Percentiles rank a stretch among this genome's conserved stretches.
Evolutionary conservation across 371 early-diverging fungal genomes (phyloP).

Genomic region (Mucor indicus): DNA sequence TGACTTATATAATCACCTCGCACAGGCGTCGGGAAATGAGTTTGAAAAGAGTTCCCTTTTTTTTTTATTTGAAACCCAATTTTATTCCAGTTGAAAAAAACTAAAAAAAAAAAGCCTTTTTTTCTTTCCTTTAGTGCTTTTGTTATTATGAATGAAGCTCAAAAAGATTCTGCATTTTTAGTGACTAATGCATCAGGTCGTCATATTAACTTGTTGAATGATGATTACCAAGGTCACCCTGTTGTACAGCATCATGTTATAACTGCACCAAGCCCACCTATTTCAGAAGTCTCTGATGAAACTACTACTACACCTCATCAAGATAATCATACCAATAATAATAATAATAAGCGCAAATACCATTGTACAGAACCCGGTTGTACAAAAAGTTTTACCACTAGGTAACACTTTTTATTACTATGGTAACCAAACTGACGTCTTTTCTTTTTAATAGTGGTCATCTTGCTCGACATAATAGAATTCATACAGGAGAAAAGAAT

Average conservation of each 20-base stretch:
- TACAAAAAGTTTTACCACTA: conserved; percentile 51
- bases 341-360: conserved; percentile 36
- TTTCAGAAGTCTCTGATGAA: conserved; percentile 13
- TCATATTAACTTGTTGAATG: conserved; percentile 25
- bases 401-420: conserved; percentile 18
- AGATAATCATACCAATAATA: background rate
- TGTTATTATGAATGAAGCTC: conserved; percentile 2
- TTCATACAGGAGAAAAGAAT: conserved; percentile 91
- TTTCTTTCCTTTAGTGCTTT: too few relatives aligned
- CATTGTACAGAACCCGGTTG: conserved; percentile 45
- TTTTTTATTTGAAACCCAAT: too few relatives aligned
- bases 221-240: background rate
- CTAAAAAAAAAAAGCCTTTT: background rate
- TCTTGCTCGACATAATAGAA: conserved; percentile 83
- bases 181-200: conserved; percentile 26
- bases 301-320: background rate
- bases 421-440: background rate
- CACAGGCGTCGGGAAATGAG: too few relatives aligned
- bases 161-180: conserved; percentile 8
- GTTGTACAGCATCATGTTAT: background rate
- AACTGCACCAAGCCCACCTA: conserved; percentile 2
- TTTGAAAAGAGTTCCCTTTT: too few relatives aligned
- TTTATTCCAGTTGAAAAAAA: too few relatives aligned
- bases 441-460: conserved; percentile 52
- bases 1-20: too few relatives aligned